Evolutionary conservation across 2,329 filamentous ascomycete species (phyloP), one percentile per base, ranked within the genome.

Genomic region (Botrytis squamosa): DNA sequence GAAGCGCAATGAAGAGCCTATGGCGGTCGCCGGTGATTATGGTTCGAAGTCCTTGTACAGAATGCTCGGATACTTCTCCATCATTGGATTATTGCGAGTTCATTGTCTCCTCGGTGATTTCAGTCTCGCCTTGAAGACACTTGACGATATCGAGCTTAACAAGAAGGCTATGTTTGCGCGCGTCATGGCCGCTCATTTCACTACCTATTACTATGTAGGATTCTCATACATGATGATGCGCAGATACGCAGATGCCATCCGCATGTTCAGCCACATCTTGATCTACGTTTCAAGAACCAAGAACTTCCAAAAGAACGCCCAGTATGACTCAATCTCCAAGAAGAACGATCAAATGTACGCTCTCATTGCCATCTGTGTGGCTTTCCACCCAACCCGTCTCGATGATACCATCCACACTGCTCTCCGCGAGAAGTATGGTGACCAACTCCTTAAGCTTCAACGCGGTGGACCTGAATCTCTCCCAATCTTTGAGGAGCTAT

Each of bases 151-250:
- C 82, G 96, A 99, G 89, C 91, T 99, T 81, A 99, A 98, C 89
- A 99, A 99, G 89, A 98, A 98, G 88, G 95, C 96, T 84, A 98
- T 98, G 93, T 99, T 99, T 83, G 95, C 96, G 76, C 93, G 96
- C 78, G 96, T 99, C 83, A 98, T 99, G 96, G 95, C 96, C 72
- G 96, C 96, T 74, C 96, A 99, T 88, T 98, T 98, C 87, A 98
- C 95, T 79, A 99, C 96, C 78, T 99, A 98, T 90, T 99, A 99
- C 90, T 98, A 98, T 84, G 95, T 99, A 76, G 96, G 96, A 79
- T 99, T 99, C 90, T 97, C 94, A 79, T 99, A 99, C 92, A 98
- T 99, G 95, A 99, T 99, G 96, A 97, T 98, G 93, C 94, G 96
- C 86, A 93, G 96, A 83, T 99, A 99, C 84, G 93, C 94, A 85